Percentiles rank a stretch among this genome's conserved stretches.
These are phyloP conservation scores for Sarocladiaceae sp. DNA, from an alignment of 2,329 filamentous ascomycete genomes.

Conservation along the genomic window DNA sequence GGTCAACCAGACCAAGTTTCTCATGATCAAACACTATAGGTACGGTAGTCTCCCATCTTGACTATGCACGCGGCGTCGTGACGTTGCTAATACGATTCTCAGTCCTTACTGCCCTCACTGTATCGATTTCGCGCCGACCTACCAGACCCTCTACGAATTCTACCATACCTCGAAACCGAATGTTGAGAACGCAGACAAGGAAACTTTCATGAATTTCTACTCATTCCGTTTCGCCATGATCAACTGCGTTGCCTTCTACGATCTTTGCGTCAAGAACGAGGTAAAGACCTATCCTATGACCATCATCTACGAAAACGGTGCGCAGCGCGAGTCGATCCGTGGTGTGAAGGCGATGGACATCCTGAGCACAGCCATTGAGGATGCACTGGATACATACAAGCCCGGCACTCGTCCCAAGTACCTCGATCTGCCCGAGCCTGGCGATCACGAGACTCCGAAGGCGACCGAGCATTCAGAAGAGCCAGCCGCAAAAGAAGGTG, in stretches of 20 bases:
- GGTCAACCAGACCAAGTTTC: slow-evolving; percentile 47
- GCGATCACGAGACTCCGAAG: slow-evolving; percentile 47
- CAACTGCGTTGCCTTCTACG: slow-evolving; percentile 80
- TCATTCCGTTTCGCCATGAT: slow-evolving; percentile 83
- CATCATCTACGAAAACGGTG: slow-evolving; percentile 74
- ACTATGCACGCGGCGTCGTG: background rate
- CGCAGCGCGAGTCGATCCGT: slow-evolving; percentile 56
- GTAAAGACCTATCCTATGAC: slow-evolving; percentile 74
- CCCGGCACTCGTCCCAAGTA: slow-evolving; percentile 73
- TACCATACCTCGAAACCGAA: slow-evolving; percentile 83
- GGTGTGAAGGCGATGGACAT: slow-evolving; percentile 65
- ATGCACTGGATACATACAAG: slow-evolving; percentile 68
- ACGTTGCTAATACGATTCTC: slow-evolving; percentile 18
- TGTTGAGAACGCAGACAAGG: slow-evolving; percentile 47
- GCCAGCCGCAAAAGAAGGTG: slow-evolving; percentile 14
- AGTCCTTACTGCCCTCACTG: slow-evolving; percentile 70
- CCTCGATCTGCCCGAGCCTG: slow-evolving; percentile 66
- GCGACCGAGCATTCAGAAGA: slow-evolving; percentile 21
- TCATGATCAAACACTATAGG: slow-evolving; percentile 66
- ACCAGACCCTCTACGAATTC: slow-evolving; percentile 91
- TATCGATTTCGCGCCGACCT: slow-evolving; percentile 73
- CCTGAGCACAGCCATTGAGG: slow-evolving; percentile 70
- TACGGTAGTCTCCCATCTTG: slow-evolving; percentile 29
- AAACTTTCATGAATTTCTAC: slow-evolving; percentile 74
- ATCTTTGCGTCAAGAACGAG: slow-evolving; percentile 67